These are phyloP conservation scores for Chrysoporthe puriensis DNA, from an alignment of 2,329 filamentous ascomycete genomes.

Conservation along the genomic window DNA sequence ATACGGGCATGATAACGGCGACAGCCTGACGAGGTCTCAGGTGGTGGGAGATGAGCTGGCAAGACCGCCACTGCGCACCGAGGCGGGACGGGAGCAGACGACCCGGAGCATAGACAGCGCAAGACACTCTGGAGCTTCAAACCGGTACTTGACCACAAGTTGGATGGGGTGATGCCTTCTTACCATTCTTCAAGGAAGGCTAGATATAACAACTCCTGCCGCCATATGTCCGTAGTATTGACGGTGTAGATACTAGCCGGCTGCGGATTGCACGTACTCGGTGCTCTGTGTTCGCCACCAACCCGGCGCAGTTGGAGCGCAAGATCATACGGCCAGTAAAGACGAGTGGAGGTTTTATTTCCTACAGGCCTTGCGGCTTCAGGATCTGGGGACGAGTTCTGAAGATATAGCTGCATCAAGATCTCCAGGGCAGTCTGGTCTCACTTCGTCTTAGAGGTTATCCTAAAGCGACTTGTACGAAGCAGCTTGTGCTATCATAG, in stretches of 20 bases:
- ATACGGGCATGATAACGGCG: neutral
- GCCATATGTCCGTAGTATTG: neutral
- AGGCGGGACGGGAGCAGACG: neutral
- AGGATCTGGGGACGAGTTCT: neutral
- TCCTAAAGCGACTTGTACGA: too few species aligned
- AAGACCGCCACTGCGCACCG: neutral
- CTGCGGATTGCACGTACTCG: too few species aligned
- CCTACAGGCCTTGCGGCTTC: neutral
- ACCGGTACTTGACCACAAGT: too few species aligned
- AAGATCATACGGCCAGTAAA: neutral
- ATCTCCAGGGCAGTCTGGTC: neutral
- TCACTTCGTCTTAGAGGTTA: neutral
- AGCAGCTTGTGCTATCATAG: too few species aligned
- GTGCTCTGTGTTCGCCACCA: neutral
- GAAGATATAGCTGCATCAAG: neutral
- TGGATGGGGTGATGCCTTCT: too few species aligned
- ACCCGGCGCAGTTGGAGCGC: neutral
- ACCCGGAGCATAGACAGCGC: neutral
- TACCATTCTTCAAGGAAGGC: too few species aligned
- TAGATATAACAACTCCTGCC: neutral
- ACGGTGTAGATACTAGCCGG: neutral
- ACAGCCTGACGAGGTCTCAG: neutral
- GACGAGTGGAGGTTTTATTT: neutral
- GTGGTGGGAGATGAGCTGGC: neutral
- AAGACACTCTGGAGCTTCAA: neutral